These are phyloP conservation scores for Rubia balearica DNA, from an alignment of 305 asterid genomes.

Conservation along the genomic window DNA sequence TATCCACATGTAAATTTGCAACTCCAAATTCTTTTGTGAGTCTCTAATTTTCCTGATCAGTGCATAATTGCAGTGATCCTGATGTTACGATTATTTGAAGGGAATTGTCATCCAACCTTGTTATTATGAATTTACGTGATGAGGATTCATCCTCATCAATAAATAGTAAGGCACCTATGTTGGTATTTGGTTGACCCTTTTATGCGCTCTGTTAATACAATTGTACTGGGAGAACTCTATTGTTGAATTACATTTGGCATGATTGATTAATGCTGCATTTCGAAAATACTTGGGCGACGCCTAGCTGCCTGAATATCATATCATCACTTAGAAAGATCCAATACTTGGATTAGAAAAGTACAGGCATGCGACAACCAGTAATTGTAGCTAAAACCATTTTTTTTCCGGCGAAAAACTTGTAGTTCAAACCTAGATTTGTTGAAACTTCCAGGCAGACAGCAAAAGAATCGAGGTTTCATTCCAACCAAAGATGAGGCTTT, in stretches of 20 bases:
- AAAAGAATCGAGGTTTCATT: constrained; percentile 28
- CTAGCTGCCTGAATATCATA: too few relatives aligned
- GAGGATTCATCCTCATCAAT: too few relatives aligned
- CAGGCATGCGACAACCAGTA: neutral
- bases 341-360: too few relatives aligned
- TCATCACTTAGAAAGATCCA: too few relatives aligned
- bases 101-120: neutral
- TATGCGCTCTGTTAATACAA: neutral
- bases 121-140: too few relatives aligned
- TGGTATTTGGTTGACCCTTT: neutral
- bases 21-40: neutral
- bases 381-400: neutral
- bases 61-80: neutral
- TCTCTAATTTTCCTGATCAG: too few relatives aligned
- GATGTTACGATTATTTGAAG: neutral
- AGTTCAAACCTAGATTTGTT: neutral
- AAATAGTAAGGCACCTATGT: too few relatives aligned
- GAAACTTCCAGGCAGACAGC: constrained; percentile 17
- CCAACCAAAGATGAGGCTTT: constrained; percentile 31
- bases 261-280: too few relatives aligned
- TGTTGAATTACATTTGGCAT: too few relatives aligned
- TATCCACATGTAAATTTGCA: neutral
- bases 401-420: neutral
- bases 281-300: too few relatives aligned
- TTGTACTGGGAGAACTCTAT: too few relatives aligned